Conservation (phyloP, 2,329 filamentous ascomycete species). For the Monilinia polystroma region DNA sequence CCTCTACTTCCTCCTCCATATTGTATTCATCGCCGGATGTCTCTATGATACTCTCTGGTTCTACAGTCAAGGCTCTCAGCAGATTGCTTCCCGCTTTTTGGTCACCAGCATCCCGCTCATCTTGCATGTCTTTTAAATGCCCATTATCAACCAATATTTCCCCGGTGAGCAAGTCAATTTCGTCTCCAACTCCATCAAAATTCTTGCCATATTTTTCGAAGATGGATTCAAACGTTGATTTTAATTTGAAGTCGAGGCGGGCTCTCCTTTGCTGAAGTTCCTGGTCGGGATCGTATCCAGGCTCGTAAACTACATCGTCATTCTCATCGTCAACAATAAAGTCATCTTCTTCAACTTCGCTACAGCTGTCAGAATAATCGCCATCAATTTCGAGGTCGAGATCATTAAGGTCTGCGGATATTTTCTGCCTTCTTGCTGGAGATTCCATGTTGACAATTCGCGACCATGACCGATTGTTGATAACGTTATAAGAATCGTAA, state of each 20-base stretch:
- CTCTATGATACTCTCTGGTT: conserved; percentile 32
- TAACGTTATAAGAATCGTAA: not conserved
- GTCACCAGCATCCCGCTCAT: conserved; percentile 53
- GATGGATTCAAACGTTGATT: conserved; percentile 82
- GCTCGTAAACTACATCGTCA: conserved; percentile 25
- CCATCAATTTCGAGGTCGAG: conserved; percentile 28
- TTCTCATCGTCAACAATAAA: conserved; percentile 22
- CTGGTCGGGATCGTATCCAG: conserved; percentile 52
- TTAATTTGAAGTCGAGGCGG: conserved; percentile 68
- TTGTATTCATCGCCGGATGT: conserved; percentile 35
- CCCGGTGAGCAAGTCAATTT: conserved; percentile 81
- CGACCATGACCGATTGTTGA: conserved; percentile 6
- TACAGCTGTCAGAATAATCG: conserved; percentile 25
- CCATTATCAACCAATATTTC: conserved; percentile 88
- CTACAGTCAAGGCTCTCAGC: conserved; percentile 37
- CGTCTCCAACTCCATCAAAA: conserved; percentile 80
- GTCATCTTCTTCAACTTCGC: conserved; percentile 26
- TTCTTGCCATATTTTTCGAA: conserved; percentile 86
- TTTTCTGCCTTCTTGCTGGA: conserved; percentile 58
- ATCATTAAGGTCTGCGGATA: conserved; percentile 43
- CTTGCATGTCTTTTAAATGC: conserved; percentile 65
- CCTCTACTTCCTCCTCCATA: conserved; percentile 37
- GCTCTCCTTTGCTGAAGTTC: conserved; percentile 62
- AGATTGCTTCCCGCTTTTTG: conserved; percentile 27
- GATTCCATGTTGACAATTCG: conserved; percentile 51